Conservation (phyloP, 148 eudicot species). For the Simmondsia chinensis region DNA sequence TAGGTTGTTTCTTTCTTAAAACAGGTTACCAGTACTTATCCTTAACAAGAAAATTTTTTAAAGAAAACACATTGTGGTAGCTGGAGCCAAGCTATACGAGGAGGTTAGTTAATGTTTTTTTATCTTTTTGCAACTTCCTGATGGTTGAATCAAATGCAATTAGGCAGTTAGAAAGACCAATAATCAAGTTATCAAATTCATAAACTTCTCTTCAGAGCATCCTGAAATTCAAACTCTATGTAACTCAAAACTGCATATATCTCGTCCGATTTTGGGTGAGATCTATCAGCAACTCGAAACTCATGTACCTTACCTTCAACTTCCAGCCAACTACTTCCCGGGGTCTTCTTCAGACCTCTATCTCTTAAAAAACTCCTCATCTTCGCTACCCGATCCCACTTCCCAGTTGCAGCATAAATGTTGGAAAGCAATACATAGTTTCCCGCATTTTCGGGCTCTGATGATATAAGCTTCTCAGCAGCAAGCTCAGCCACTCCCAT, state of each 20-base stretch:
- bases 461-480: conserved; percentile 22
- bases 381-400: conserved; percentile 27
- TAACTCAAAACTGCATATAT: conserved; percentile 17
- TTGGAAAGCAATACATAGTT: conserved; percentile 22
- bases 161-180: too few relatives aligned
- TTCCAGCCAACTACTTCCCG: conserved; percentile 31
- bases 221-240: conserved; percentile 19
- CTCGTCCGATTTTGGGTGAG: conserved; percentile 18
- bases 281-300: conserved; percentile 29
- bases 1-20: too few relatives aligned
- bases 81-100: too few relatives aligned
- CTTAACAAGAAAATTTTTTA: too few relatives aligned
- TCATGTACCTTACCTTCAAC: conserved; percentile 24
- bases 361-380: conserved; percentile 25
- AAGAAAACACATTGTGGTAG: too few relatives aligned
- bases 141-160: too few relatives aligned
- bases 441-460: conserved; percentile 29
- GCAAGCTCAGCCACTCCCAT: conserved; percentile 20
- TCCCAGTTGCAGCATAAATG: conserved; percentile 27
- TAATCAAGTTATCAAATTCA: too few relatives aligned
- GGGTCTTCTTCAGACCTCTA: conserved; percentile 29
- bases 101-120: too few relatives aligned
- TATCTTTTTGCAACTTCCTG: too few relatives aligned
- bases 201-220: conserved; percentile 2
- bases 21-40: too few relatives aligned